Evolutionary conservation across 495 filamentous ascomycete species (phyloP), one percentile per base, ranked within the genome.

Genomic region (Aspergillus taichungensis): DNA sequence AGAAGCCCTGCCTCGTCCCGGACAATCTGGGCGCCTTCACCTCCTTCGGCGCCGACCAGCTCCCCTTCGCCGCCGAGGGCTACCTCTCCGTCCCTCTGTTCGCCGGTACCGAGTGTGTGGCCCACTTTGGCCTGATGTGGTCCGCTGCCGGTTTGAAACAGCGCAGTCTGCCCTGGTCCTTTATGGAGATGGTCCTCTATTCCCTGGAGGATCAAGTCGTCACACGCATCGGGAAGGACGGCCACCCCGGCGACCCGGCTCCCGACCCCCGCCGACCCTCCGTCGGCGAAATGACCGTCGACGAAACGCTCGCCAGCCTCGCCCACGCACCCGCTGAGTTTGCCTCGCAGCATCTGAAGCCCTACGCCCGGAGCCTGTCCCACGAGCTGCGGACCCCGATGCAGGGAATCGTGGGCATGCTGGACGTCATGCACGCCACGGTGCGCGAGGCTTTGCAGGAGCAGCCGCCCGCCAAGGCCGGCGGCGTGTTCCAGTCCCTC

Each of bases 361-460:
- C 85, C 3, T 90, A 85, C 59, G 85, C 85, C 18, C 75, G 83
- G 47, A 87, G 81, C 54, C 61, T 90, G 43, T 90, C 85, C 1
- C 85, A 90, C 51, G 85, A 90, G 60, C 64, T 90, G 12, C 73
- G 86, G 45, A 90, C 85, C 8, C 85, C 85, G 1, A 90, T 90
- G 85, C 85, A 90, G 59, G 85, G 85, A 12, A 82, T 90, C 31
- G 83, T 90, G 6, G 85, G 85, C 5, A 88, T 88, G 85, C 66
- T 90, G 28, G 85, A 90, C 67, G 81, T 90, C 37, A 88, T 90
- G 85, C 81, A 87, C 56, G 80, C 83, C 8, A 87, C 80, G 2
- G 80, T 88, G 6, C 69, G 84, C 30, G 85, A 90, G 54, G 82
- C 81, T 5, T 74, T 80, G 27, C 76, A 79, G 47, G 68, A 62